Evolutionary conservation across 2,329 filamentous ascomycete genomes (phyloP).

Genomic region (Aureobasidium pullulans): DNA sequence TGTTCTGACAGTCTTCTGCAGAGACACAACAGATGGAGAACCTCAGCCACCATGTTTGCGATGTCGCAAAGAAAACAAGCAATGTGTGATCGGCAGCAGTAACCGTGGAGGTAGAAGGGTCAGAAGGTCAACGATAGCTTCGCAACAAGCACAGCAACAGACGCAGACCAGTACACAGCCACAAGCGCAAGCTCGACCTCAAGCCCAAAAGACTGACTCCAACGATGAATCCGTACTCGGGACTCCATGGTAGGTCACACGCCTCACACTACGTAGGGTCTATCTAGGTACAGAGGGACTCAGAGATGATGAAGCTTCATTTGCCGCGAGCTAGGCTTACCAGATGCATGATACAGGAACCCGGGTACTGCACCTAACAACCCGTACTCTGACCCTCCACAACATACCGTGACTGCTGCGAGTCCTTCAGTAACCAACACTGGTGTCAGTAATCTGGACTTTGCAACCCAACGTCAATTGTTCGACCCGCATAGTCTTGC

Average conservation of each 20-base stretch:
- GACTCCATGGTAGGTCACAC: background rate
- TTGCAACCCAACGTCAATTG: constrained; percentile 1
- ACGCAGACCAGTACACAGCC: constrained; percentile 16
- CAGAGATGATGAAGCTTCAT: background rate
- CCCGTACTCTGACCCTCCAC: constrained; percentile 10
- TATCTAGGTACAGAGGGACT: too few species aligned
- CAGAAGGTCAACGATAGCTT: constrained; percentile 41
- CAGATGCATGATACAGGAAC: constrained; percentile 9
- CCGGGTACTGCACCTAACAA: constrained; percentile 20
- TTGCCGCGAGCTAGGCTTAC: constrained; percentile 10
- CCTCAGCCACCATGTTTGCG: constrained; percentile 49
- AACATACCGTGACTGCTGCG: background rate
- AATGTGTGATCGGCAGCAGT: constrained; percentile 52
- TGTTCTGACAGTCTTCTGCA: background rate
- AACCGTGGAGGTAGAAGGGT: constrained; percentile 53
- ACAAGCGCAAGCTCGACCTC: background rate
- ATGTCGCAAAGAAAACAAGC: constrained; percentile 50
- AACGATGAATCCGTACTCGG: background rate
- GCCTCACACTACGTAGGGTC: too few species aligned
- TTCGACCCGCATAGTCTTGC: constrained; percentile 17
- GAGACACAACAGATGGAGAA: constrained; percentile 39
- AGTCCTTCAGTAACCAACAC: background rate
- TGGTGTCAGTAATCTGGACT: constrained; percentile 3
- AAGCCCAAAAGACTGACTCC: constrained; percentile 20
- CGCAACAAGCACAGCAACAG: constrained; percentile 21